These are phyloP conservation scores for Talaromyces ruber DNA, from an alignment of 495 filamentous ascomycete species.

Conservation along the genomic window DNA sequence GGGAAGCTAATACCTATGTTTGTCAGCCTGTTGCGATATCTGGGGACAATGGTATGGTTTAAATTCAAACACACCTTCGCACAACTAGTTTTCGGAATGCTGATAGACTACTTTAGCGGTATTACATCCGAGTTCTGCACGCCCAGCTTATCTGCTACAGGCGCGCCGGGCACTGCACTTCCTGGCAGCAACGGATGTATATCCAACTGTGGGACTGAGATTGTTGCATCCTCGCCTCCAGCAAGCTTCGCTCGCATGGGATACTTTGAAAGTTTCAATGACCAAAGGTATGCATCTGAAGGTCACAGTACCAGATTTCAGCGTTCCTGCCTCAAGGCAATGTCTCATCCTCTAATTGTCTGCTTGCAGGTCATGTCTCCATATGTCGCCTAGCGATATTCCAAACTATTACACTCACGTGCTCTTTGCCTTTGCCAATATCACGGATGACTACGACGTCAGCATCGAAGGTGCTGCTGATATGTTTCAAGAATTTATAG, in stretches of 20 bases:
- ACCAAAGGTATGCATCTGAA: neutral
- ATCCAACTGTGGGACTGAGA: constrained; percentile 36
- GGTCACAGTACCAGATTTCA: neutral
- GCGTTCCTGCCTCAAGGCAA: constrained; percentile 19
- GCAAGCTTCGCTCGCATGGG: neutral
- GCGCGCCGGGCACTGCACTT: constrained; percentile 28
- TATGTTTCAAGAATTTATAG: too few relatives aligned
- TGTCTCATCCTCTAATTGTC: too few relatives aligned
- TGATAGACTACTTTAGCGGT: constrained; percentile 17
- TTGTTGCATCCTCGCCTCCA: constrained; percentile 13
- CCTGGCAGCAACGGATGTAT: constrained; percentile 34
- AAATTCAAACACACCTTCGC: too few relatives aligned
- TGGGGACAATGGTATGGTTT: constrained; percentile 28
- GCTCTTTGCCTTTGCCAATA: constrained; percentile 32
- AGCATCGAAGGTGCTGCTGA: too few relatives aligned
- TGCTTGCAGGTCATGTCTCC: too few relatives aligned
- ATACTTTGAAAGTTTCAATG: constrained; percentile 12
- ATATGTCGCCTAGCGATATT: too few relatives aligned
- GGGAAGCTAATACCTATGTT: too few relatives aligned
- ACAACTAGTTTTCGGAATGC: too few relatives aligned
- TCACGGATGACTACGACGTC: constrained; percentile 12
- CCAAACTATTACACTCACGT: constrained; percentile 23
- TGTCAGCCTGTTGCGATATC: constrained; percentile 17
- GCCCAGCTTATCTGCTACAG: constrained; percentile 11
- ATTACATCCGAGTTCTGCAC: constrained; percentile 39